These are phyloP conservation scores for Omphalotus guepiniiformis DNA, from an alignment of 768 basidiomycete species.

Conservation along the genomic window DNA sequence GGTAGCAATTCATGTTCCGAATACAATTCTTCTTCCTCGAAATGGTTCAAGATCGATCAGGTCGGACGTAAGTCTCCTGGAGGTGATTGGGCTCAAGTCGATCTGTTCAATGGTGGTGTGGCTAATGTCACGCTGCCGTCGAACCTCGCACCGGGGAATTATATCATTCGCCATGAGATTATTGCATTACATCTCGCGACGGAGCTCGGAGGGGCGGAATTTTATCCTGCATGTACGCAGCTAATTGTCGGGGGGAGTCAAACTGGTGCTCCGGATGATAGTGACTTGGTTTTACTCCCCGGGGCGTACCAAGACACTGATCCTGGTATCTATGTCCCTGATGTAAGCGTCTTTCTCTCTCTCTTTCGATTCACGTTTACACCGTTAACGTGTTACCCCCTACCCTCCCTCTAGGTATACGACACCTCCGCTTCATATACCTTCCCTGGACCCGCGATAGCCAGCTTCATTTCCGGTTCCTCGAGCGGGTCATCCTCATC, in stretches of 20 bases:
- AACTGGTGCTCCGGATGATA: conserved; percentile 38
- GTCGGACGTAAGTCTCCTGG: conserved; percentile 25
- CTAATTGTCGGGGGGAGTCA: conserved; percentile 50
- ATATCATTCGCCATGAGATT: conserved; percentile 76
- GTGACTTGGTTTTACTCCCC: conserved; percentile 60
- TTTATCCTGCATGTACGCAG: conserved; percentile 71
- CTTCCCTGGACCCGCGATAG: conserved; percentile 52
- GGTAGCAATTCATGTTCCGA: conserved; percentile 51
- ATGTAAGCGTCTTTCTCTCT: conserved; percentile 23
- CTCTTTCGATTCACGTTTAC: conserved; percentile 2
- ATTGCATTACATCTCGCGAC: conserved; percentile 69
- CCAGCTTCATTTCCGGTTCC: conserved; percentile 30
- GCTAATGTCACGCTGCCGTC: conserved; percentile 42
- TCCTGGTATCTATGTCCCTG: conserved; percentile 63
- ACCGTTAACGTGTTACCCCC: conserved; percentile 12
- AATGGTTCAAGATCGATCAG: conserved; percentile 75
- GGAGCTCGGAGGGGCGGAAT: conserved; percentile 63
- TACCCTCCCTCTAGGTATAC: conserved; percentile 22
- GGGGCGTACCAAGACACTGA: conserved; percentile 70
- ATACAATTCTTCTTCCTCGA: conserved; percentile 52
- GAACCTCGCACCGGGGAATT: conserved; percentile 60
- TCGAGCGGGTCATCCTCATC: conserved; percentile 3
- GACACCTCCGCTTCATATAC: conserved; percentile 26
- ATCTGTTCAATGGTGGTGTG: conserved; percentile 35
- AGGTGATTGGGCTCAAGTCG: conserved; percentile 2